These are phyloP conservation scores for Nicotiana tabacum DNA, from an alignment of 257 asterid genomes.

Conservation along the genomic window DNA sequence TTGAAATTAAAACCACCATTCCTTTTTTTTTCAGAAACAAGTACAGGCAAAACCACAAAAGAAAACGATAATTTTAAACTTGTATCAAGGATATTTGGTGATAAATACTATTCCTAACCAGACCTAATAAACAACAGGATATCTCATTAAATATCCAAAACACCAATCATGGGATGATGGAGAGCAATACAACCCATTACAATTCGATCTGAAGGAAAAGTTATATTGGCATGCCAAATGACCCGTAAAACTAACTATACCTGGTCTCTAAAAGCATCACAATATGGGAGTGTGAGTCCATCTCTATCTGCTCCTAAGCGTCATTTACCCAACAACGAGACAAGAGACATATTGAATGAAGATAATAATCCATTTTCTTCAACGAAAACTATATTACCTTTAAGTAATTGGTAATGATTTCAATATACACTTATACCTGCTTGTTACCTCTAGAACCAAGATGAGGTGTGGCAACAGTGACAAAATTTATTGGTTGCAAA, in stretches of 20 bases:
- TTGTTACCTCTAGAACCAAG: conserved; percentile 96
- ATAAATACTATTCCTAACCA: background rate
- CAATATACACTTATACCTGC: conserved; percentile 49
- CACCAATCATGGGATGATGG: background rate
- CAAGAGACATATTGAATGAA: background rate
- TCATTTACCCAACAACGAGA: background rate
- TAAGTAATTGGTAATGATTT: background rate
- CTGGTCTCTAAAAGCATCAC: background rate
- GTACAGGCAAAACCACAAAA: background rate
- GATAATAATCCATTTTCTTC: background rate
- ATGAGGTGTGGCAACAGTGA: conserved; percentile 95
- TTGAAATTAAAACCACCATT: background rate
- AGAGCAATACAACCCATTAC: background rate
- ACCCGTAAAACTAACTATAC: background rate
- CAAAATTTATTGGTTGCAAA: conserved; percentile 74
- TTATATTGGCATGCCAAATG: background rate
- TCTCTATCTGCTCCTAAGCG: background rate
- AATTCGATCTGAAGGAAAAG: background rate
- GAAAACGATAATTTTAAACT: background rate
- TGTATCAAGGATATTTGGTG: background rate
- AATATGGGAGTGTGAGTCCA: background rate
- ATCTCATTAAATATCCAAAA: background rate
- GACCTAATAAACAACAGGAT: conserved; percentile 4
- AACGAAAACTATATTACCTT: background rate
- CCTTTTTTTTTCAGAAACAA: background rate